Base-by-base conservation (phyloP, 805 yeast species). In the Zygosaccharomyces siamensis region DNA sequence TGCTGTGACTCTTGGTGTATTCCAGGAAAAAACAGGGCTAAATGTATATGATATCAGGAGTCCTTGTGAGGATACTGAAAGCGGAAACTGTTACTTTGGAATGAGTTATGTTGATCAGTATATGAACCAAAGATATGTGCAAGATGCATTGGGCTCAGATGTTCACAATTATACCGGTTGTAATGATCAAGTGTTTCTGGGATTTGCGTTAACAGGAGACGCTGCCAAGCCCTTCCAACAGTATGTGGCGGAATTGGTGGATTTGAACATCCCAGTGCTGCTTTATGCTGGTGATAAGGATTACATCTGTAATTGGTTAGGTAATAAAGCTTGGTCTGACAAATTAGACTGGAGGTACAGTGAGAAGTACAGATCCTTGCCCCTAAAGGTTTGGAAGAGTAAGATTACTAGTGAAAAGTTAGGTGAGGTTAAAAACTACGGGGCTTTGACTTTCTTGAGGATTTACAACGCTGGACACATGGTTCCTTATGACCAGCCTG, bases 271-370 rank as follows among this genome's bases (percentile, higher is more conserved):
- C 41, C 96, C 96, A 16, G 90, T 89, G 4, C 76, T 89, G 61
- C 79, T 88, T 52, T 89, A 89, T 59, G 96, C 96, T n/a, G 97
- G 97, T 62, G 95, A 89, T 67, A 86, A 89, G 69, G 97, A 89
- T 68, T 89, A 78, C 68, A 88, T 89, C 62, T 89, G 96, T 71
- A 89, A 89, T 72, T 89, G 96, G 93, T 74, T 89, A 55, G 97
- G 96, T 56, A 86, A 88, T 70, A 80, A 79, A 57, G 93, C 86
- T 11, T 88, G 95, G 93, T 71, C 89, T 12, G 76, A 84, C 62
- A 74, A 68, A 53, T 72, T 87, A 53, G 78, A 74, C 52, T 87
- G 93, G 92, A 67, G 76, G 32, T 78, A 82, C 36, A 70, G 73
- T 28, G 73, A 70, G 3, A 66, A 73, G 40, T 86, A 77, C 62